phyloP scores from a whole-genome alignment of 768 basidiomycete species.

The Pisolithus microcarpus region DNA sequence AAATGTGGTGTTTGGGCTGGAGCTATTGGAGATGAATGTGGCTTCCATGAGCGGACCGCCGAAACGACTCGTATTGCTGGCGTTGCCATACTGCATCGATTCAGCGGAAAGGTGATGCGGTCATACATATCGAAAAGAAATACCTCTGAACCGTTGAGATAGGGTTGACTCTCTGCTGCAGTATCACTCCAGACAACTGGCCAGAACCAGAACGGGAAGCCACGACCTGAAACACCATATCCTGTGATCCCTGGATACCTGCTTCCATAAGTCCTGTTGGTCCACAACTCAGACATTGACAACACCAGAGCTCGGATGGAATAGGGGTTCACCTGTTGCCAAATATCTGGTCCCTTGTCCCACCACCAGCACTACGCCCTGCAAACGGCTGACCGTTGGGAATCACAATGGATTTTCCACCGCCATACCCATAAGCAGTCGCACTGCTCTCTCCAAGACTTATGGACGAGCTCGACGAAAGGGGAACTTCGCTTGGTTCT shows the following conservation, averaged over 20 bases:
- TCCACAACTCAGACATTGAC: not conserved
- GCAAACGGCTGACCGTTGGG: constrained; percentile 39
- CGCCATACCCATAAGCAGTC: constrained; percentile 28
- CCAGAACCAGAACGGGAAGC: constrained; percentile 65
- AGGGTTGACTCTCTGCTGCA: constrained; percentile 22
- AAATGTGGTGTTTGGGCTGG: constrained; percentile 31
- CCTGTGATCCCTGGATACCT: constrained; percentile 49
- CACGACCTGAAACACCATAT: constrained; percentile 40
- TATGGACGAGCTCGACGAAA: not conserved
- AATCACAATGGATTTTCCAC: constrained; percentile 29
- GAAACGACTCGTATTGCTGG: constrained; percentile 40
- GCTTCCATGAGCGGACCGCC: constrained; percentile 39
- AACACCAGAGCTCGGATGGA: too few species aligned
- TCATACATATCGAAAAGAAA: not conserved
- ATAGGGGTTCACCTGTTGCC: constrained; percentile 34
- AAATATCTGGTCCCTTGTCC: constrained; percentile 36
- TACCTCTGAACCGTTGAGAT: constrained; percentile 39
- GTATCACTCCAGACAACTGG: constrained; percentile 45
- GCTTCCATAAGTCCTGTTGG: constrained; percentile 47
- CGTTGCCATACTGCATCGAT: constrained; percentile 37
- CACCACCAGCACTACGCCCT: constrained; percentile 47
- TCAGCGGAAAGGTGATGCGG: not conserved
- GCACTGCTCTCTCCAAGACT: constrained; percentile 20
- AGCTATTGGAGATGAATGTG: constrained; percentile 33
- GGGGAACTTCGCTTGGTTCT: too few species aligned